These are phyloP conservation scores for Fusarium albidum DNA, from an alignment of 2,329 filamentous ascomycete species.

Conservation along the genomic window DNA sequence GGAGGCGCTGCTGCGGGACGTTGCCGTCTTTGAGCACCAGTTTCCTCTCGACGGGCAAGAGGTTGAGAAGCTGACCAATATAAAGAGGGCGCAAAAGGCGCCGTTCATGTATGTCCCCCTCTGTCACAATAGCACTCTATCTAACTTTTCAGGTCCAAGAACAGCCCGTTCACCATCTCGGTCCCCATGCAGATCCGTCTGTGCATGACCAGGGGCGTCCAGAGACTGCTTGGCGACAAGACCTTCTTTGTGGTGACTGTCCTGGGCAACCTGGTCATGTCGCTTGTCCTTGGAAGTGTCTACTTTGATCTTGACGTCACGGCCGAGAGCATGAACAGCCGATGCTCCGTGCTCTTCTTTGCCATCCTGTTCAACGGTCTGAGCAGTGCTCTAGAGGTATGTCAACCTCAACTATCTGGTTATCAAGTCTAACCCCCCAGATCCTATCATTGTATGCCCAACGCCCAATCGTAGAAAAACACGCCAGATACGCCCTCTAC, in stretches of 20 bases:
- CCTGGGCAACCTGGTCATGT: slow-evolving; percentile 55
- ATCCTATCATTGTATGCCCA: slow-evolving; percentile 44
- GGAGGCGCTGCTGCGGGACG: slow-evolving; percentile 41
- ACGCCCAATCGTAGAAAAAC: slow-evolving; percentile 46
- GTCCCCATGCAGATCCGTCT: slow-evolving; percentile 53
- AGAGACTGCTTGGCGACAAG: slow-evolving; percentile 50
- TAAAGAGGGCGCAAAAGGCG: no score
- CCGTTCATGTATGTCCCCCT: no score
- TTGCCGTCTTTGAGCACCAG: slow-evolving; percentile 39
- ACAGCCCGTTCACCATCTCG: slow-evolving; percentile 58
- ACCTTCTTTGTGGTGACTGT: slow-evolving; percentile 50
- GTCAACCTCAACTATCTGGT: background rate
- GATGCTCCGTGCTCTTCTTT: slow-evolving; percentile 60
- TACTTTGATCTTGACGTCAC: slow-evolving; percentile 56
- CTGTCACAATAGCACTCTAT: no score
- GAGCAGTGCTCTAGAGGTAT: slow-evolving; percentile 44
- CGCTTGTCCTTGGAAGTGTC: slow-evolving; percentile 61
- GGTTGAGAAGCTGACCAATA: slow-evolving; percentile 49
- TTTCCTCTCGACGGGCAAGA: slow-evolving; percentile 32
- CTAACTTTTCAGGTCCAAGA: no score
- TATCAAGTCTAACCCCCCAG: no score
- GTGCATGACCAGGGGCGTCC: slow-evolving; percentile 52
- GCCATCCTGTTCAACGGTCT: slow-evolving; percentile 61
- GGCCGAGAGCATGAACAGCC: no score
- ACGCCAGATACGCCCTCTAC: slow-evolving; percentile 46